phyloP scores from a whole-genome alignment of 768 basidiomycete species.

The Peribolospora kevripleyi region DNA sequence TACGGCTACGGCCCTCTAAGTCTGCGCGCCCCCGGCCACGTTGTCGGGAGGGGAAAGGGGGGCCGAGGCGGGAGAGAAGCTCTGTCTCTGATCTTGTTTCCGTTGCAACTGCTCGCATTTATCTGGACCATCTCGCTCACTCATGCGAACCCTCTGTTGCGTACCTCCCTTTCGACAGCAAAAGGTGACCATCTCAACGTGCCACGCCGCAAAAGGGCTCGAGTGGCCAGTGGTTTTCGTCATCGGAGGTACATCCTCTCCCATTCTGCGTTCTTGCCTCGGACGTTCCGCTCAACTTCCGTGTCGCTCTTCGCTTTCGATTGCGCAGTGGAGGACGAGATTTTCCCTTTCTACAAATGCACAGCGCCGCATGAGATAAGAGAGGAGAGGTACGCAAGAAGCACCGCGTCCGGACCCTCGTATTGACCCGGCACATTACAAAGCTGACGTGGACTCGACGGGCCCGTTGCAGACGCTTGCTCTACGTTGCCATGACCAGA shows the following conservation, averaged over 20 bases:
- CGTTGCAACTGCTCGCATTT: not conserved
- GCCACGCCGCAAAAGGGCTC: conserved; percentile 70
- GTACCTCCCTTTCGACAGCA: conserved; percentile 15
- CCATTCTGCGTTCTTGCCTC: not conserved
- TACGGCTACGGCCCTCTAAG: too few species aligned
- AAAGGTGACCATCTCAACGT: conserved; percentile 67
- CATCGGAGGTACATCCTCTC: conserved; percentile 10
- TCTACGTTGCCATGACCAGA: conserved; percentile 74
- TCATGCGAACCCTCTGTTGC: not conserved
- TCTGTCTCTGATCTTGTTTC: too few species aligned
- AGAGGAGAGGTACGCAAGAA: conserved; percentile 42
- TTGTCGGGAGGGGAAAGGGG: too few species aligned
- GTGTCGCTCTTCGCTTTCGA: not conserved
- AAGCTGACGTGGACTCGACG: not conserved
- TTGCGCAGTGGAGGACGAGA: conserved; percentile 38
- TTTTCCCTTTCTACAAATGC: conserved; percentile 45
- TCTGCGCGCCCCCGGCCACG: too few species aligned
- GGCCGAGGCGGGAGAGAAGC: too few species aligned
- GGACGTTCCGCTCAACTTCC: not conserved
- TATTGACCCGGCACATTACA: not conserved
- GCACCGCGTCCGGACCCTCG: not conserved
- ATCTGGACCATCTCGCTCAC: not conserved
- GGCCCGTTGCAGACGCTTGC: conserved; percentile 33
- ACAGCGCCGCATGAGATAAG: conserved; percentile 36
- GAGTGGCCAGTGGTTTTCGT: conserved; percentile 75